These are phyloP conservation scores for Guillardia theta DNA, from an alignment of 78 protist species.

Conservation along the genomic window DNA sequence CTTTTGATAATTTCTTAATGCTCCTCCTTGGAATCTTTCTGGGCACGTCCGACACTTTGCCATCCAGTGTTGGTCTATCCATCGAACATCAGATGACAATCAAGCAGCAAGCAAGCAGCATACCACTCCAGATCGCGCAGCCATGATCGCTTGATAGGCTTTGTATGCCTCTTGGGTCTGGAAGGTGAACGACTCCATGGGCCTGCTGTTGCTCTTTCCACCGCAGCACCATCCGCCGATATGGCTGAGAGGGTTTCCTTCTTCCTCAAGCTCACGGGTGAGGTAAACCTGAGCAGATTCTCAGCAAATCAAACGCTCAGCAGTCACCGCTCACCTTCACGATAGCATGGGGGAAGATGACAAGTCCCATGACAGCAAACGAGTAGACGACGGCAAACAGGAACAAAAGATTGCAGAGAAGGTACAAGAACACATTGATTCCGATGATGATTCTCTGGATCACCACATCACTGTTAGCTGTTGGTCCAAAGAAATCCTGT, in stretches of 20 bases:
- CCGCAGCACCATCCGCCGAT: not conserved
- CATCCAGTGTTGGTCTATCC: too few relatives aligned
- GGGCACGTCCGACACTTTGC: too few relatives aligned
- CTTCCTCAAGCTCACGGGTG: conserved; percentile 6
- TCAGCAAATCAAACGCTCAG: not conserved
- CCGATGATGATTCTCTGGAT: not conserved
- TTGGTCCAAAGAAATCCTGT: not conserved
- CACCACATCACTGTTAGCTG: not conserved
- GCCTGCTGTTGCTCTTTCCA: not conserved
- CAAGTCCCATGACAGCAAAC: not conserved
- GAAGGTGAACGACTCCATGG: conserved; percentile 34
- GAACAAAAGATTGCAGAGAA: not conserved
- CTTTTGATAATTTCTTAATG: too few relatives aligned
- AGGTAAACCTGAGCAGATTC: not conserved
- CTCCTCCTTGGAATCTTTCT: too few relatives aligned
- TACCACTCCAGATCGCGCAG: not conserved
- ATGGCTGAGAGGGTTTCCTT: not conserved
- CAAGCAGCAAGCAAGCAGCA: not conserved
- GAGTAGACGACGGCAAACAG: not conserved
- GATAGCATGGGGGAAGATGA: not conserved
- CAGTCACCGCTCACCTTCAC: not conserved
- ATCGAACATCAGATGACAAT: too few relatives aligned
- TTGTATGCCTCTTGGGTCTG: not conserved
- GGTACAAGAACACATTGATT: not conserved
- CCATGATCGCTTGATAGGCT: not conserved